These are phyloP conservation scores for Pythium guiyangense DNA, from an alignment of 352 stramenopile genomes.

Conservation along the genomic window DNA sequence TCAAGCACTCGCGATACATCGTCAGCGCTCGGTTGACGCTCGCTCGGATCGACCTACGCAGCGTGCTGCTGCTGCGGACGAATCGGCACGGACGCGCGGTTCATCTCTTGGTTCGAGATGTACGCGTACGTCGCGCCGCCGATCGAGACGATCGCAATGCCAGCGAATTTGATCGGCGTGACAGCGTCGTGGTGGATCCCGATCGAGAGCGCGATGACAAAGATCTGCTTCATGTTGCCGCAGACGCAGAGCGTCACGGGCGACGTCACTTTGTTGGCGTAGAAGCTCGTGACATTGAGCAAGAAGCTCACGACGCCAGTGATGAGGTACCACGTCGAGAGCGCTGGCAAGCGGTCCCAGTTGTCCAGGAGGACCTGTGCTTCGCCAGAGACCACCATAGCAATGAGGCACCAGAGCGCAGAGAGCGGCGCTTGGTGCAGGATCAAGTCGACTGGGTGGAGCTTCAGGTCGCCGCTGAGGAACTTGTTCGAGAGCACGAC, in stretches of 20 bases:
- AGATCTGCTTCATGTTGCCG: slow-evolving; percentile 94
- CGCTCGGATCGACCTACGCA: too few relatives aligned
- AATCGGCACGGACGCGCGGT: slow-evolving; percentile 36
- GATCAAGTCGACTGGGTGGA: slow-evolving; percentile 91
- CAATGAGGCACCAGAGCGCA: slow-evolving; percentile 84
- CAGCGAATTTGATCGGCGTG: slow-evolving; percentile 59
- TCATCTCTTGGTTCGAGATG: slow-evolving; percentile 74
- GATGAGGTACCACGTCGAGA: slow-evolving; percentile 75
- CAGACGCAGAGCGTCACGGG: slow-evolving; percentile 93
- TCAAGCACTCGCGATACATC: too few relatives aligned
- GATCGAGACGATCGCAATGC: slow-evolving; percentile 64
- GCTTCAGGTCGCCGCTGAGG: slow-evolving; percentile 90
- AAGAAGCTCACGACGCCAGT: slow-evolving; percentile 90
- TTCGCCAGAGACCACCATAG: slow-evolving; percentile 78
- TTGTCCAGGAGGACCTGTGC: slow-evolving; percentile 53
- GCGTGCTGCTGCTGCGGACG: slow-evolving; percentile 15
- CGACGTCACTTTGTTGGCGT: slow-evolving; percentile 93
- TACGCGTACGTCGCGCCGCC: slow-evolving; percentile 69
- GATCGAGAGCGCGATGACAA: slow-evolving; percentile 80
- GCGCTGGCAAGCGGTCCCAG: slow-evolving; percentile 55
- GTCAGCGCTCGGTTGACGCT: too few relatives aligned
- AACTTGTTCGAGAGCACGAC: slow-evolving; percentile 92
- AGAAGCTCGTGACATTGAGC: slow-evolving; percentile 93
- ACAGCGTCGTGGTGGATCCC: slow-evolving; percentile 72
- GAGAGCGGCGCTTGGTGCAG: slow-evolving; percentile 91